Conservation (phyloP, 148 eudicot species). For the Camellia sinensis region DNA sequence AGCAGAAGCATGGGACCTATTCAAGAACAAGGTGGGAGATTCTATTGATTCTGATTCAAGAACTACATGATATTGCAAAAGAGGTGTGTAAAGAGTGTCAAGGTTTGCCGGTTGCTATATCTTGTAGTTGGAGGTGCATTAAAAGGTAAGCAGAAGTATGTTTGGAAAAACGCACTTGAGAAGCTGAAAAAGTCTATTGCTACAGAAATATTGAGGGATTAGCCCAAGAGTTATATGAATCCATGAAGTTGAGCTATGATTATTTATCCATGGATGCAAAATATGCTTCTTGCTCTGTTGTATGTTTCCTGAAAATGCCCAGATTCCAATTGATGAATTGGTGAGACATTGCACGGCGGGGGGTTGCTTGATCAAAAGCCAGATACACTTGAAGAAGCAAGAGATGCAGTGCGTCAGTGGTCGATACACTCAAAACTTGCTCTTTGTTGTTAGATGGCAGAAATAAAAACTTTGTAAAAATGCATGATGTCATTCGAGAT, state of each 20-base stretch:
- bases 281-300: conserved; percentile 11
- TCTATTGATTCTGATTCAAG: neutral
- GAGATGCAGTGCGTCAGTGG: neutral
- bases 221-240: neutral
- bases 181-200: neutral
- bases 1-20: conserved; percentile 8
- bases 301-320: conserved; percentile 13
- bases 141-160: neutral
- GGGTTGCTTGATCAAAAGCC: neutral
- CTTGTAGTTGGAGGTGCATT: conserved; percentile 16
- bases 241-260: conserved; percentile 6
- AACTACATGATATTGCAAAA: neutral
- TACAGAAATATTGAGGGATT: neutral
- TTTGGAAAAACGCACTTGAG: conserved; percentile 15
- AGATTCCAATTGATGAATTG: neutral
- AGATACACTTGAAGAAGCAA: neutral
- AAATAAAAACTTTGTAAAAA: conserved; percentile 3
- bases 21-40: conserved; percentile 1
- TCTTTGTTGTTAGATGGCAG: conserved; percentile 5
- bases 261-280: neutral
- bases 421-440: neutral
- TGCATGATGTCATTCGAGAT: conserved; percentile 24
- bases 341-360: conserved; percentile 3
- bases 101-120: conserved; percentile 21
- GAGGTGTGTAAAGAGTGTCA: neutral